Conservation (phyloP, 352 stramenopile genomes). For the Aphanomyces invadans region DNA sequence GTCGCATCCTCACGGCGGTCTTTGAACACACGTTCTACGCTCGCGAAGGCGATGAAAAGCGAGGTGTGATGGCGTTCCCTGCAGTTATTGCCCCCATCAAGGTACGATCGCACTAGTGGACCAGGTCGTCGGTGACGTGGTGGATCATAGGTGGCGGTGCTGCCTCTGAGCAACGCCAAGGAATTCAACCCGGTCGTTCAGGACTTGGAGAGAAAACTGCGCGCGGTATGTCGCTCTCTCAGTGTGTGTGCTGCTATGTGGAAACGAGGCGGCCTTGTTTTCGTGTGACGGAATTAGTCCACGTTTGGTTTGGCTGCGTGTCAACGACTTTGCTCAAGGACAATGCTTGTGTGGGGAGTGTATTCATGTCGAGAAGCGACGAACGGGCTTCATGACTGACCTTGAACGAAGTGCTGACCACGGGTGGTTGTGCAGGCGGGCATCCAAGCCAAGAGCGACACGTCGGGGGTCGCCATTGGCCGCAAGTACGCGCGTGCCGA, state of each 20-base stretch:
- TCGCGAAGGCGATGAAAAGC: conserved; percentile 94
- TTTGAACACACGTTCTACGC: conserved; percentile 98
- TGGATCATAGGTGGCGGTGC: conserved; percentile 95
- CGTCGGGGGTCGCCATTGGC: conserved; percentile 93
- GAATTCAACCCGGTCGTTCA: conserved; percentile 74
- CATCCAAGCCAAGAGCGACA: conserved; percentile 90
- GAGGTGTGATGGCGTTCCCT: conserved; percentile 96
- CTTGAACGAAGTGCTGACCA: too few species aligned
- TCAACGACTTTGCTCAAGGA: too few species aligned
- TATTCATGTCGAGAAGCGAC: too few species aligned
- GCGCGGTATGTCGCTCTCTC: conserved; percentile 28
- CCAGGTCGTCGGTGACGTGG: too few species aligned
- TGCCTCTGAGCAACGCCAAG: conserved; percentile 87
- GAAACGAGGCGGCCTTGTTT: too few species aligned
- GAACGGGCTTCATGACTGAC: too few species aligned
- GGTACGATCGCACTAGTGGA: too few species aligned
- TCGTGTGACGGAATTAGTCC: too few species aligned
- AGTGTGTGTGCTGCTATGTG: too few species aligned
- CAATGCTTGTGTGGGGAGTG: too few species aligned
- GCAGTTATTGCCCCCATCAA: conserved; percentile 97
- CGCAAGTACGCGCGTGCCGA: conserved; percentile 95
- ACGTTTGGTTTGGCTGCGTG: too few species aligned
- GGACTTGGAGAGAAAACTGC: conserved; percentile 69
- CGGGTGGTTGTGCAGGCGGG: conserved; percentile 27
- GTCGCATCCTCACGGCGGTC: conserved; percentile 95